Evolutionary conservation across 129 eudicot species (phyloP).

Genomic region (Centrapalus pauciflorus): DNA sequence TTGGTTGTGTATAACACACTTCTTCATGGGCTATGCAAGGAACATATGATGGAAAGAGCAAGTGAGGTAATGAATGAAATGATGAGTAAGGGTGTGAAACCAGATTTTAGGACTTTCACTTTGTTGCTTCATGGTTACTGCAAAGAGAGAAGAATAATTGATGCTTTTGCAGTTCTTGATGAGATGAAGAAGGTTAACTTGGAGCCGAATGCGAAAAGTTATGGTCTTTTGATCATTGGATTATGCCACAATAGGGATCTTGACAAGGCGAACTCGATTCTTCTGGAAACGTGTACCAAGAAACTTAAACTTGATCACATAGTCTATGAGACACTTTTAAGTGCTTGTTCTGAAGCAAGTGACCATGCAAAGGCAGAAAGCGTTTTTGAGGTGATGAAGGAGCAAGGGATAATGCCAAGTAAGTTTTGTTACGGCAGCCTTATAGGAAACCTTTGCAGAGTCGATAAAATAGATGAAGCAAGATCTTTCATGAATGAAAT

Average conservation of each 20-base stretch:
- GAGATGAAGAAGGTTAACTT: constrained; percentile 65
- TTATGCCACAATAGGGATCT: constrained; percentile 55
- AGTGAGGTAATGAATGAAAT: constrained; percentile 43
- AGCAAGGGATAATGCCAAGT: constrained; percentile 14
- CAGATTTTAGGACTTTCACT: constrained; percentile 49
- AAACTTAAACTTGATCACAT: constrained; percentile 11
- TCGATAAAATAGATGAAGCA: constrained; percentile 32
- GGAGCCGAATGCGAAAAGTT: constrained; percentile 48
- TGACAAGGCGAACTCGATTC: constrained; percentile 33
- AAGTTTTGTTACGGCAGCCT: constrained; percentile 20
- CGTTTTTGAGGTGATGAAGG: constrained; percentile 30
- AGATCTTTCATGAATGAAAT: constrained; percentile 31
- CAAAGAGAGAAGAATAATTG: constrained; percentile 38
- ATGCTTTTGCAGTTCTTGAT: constrained; percentile 52
- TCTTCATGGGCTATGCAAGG: constrained; percentile 31
- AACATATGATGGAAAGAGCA: constrained; percentile 46
- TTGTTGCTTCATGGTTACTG: constrained; percentile 54
- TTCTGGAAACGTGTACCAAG: constrained; percentile 16
- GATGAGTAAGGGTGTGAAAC: constrained; percentile 33
- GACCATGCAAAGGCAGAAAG: constrained; percentile 6
- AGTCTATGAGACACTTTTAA: constrained; percentile 24
- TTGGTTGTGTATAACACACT: constrained; percentile 33
- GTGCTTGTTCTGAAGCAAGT: constrained; percentile 18
- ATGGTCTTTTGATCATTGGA: constrained; percentile 48
- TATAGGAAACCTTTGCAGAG: constrained; percentile 24